Evolutionary conservation across 257 asterid species (phyloP).

Genomic region (Solanum megistacrolobum): DNA sequence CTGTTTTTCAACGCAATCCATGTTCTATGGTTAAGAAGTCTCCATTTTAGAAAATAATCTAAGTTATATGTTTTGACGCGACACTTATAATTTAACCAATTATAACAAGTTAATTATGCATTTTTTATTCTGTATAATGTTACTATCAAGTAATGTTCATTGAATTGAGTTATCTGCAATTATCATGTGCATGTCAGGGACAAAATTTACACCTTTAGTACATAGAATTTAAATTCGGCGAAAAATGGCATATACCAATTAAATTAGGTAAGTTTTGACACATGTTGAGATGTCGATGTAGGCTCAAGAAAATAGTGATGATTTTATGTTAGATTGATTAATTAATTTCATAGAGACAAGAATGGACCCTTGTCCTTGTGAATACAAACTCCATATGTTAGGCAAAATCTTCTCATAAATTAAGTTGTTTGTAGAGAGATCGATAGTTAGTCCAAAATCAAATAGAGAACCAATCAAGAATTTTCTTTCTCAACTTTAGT

Average conservation of each 20-base stretch:
- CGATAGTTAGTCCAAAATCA: neutral
- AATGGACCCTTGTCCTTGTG: slow-evolving; percentile 4
- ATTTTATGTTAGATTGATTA: slow-evolving; percentile 2
- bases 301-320: neutral
- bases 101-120: neutral
- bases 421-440: neutral
- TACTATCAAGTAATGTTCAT: neutral
- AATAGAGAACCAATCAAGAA: neutral
- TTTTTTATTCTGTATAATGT: neutral
- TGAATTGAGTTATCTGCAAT: neutral
- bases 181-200: neutral
- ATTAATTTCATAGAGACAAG: slow-evolving; percentile 14
- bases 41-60: neutral
- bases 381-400: slow-evolving; percentile 6
- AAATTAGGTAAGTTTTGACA: neutral
- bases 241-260: neutral
- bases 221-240: neutral
- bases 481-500: neutral
- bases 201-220: neutral
- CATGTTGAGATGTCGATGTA: neutral
- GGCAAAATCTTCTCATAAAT: neutral
- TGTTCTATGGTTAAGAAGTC: neutral
- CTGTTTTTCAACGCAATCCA: neutral
- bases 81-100: neutral
- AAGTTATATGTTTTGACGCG: neutral